Percentiles rank a stretch among this genome's conserved stretches.
Conservation (phyloP, 2,329 filamentous ascomycete genomes). For the Cordyceps javanica region DNA sequence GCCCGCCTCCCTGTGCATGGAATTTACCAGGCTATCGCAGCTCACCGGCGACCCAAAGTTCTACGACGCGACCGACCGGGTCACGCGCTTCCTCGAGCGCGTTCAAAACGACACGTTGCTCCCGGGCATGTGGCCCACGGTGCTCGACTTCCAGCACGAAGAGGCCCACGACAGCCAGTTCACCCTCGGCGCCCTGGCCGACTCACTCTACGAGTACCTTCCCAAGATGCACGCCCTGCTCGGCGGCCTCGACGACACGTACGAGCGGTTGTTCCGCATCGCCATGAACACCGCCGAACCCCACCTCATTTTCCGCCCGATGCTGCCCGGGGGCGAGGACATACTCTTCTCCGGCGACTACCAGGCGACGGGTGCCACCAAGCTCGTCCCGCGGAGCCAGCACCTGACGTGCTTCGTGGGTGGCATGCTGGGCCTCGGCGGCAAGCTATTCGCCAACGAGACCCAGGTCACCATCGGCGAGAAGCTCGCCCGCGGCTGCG, state of each 20-base stretch:
- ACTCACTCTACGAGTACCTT: conserved; percentile 60
- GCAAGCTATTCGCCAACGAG: conserved; percentile 44
- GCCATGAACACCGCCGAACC: conserved; percentile 53
- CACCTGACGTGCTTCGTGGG: conserved; percentile 61
- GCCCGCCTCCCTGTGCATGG: conserved; percentile 52
- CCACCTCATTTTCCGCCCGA: conserved; percentile 60
- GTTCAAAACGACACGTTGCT: conserved; percentile 47
- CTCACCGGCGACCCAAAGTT: conserved; percentile 52
- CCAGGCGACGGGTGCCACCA: conserved; percentile 23
- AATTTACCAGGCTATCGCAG: conserved; percentile 58
- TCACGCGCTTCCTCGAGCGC: conserved; percentile 47
- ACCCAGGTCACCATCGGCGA: conserved; percentile 51
- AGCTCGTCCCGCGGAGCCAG: conserved; percentile 32
- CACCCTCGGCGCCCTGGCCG: conserved; percentile 43
- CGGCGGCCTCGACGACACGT: conserved; percentile 44
- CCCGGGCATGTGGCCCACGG: conserved; percentile 56
- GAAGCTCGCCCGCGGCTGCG: conserved; percentile 56
- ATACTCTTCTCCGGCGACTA: conserved; percentile 51
- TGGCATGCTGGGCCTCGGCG: conserved; percentile 58
- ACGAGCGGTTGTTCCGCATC: conserved; percentile 31
- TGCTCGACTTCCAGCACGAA: conserved; percentile 38
- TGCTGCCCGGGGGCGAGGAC: conserved; percentile 49
- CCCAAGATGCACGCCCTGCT: conserved; percentile 59
- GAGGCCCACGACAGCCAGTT: conserved; percentile 34
- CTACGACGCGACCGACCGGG: conserved; percentile 54